Percentiles rank a stretch among this genome's conserved stretches.
phyloP scores from a whole-genome alignment of 768 basidiomycete species.

The Podaxis pistillaris region DNA sequence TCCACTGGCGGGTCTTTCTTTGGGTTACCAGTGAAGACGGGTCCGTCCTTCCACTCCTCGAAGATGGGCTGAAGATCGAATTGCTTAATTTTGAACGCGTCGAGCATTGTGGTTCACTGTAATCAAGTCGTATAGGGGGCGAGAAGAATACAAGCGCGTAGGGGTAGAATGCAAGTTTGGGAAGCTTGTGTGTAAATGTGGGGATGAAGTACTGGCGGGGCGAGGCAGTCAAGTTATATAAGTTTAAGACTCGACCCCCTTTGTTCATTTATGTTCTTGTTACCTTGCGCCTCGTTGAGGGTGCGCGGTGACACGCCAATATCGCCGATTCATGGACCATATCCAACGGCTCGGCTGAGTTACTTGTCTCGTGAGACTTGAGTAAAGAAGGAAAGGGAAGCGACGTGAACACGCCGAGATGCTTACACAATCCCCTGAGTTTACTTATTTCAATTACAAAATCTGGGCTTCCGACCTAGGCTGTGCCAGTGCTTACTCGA shows the following conservation, averaged over 20 bases:
- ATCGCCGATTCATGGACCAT: not conserved
- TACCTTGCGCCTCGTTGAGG: conserved; percentile 10
- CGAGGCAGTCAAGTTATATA: not conserved
- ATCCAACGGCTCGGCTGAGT: not conserved
- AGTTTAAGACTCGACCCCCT: not conserved
- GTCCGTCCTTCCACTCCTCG: conserved; percentile 63
- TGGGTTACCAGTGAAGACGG: conserved; percentile 63
- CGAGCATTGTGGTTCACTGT: conserved; percentile 43
- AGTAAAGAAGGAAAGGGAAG: not conserved
- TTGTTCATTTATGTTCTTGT: not conserved
- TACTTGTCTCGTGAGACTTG: not conserved
- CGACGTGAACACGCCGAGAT: not conserved
- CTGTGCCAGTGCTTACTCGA: conserved; percentile 2
- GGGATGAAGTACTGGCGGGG: not conserved
- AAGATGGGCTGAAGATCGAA: conserved; percentile 72
- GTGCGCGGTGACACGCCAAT: conserved; percentile 1
- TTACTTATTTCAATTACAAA: not conserved
- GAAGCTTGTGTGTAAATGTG: not conserved
- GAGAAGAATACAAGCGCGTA: not conserved
- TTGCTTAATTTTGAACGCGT: conserved; percentile 78
- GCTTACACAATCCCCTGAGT: not conserved
- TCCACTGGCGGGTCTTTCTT: conserved; percentile 71
- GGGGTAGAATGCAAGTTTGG: not conserved
- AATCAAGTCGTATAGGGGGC: conserved; percentile 4
- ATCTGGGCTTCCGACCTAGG: not conserved